These are phyloP conservation scores for Panaeolus cyanescens DNA, from an alignment of 768 basidiomycete genomes.

Conservation along the genomic window DNA sequence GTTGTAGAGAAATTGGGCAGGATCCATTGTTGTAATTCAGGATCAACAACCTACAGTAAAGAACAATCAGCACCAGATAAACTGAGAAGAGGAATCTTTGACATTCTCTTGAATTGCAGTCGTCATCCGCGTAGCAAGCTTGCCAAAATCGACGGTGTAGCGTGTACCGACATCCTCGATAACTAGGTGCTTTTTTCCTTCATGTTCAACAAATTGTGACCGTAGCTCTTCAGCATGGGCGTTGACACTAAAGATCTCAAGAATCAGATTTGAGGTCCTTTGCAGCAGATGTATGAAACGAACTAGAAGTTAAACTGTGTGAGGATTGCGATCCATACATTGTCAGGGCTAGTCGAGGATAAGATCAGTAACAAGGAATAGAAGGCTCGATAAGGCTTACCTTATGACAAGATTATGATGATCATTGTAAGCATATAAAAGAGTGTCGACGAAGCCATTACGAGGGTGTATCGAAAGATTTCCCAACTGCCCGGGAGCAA, in stretches of 20 bases:
- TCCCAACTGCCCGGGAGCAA: background rate
- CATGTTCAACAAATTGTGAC: slow-evolving; percentile 27
- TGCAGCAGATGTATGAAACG: background rate
- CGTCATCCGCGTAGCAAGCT: slow-evolving; percentile 25
- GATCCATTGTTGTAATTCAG: slow-evolving; percentile 38
- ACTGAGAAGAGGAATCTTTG: background rate
- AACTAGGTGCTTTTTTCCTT: slow-evolving; percentile 21
- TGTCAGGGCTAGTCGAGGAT: slow-evolving; percentile 35
- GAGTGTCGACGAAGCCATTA: slow-evolving; percentile 34
- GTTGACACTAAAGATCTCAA: too few relatives aligned
- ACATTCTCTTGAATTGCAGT: slow-evolving; percentile 25
- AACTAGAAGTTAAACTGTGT: slow-evolving; percentile 40
- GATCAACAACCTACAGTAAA: slow-evolving; percentile 21
- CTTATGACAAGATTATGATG: slow-evolving; percentile 42
- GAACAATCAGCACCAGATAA: background rate
- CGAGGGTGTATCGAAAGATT: background rate
- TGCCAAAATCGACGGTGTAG: slow-evolving; percentile 21
- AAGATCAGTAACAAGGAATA: background rate
- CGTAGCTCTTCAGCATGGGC: slow-evolving; percentile 35
- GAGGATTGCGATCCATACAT: slow-evolving; percentile 48
- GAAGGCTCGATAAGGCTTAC: slow-evolving; percentile 9
- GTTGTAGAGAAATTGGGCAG: slow-evolving; percentile 47
- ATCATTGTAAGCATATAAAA: slow-evolving; percentile 32
- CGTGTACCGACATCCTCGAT: slow-evolving; percentile 16
- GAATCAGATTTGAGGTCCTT: background rate